These are phyloP conservation scores for Zalaria obscura DNA, from an alignment of 2,329 filamentous ascomycete species.

Conservation along the genomic window DNA sequence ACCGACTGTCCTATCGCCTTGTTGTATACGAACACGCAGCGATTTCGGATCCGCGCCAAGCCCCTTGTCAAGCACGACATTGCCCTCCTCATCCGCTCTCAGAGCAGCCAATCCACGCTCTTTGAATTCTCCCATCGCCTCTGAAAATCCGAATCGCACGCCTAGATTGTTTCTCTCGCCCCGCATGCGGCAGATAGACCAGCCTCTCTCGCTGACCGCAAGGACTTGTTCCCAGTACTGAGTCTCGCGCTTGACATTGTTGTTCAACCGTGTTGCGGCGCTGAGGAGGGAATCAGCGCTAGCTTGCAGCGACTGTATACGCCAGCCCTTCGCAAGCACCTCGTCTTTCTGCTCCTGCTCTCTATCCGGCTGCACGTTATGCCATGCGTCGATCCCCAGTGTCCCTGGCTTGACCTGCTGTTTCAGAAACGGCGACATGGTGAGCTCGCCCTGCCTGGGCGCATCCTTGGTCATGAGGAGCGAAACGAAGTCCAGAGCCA, in stretches of 20 bases:
- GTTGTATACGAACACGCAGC: slow-evolving; percentile 53
- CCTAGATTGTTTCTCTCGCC: slow-evolving; percentile 60
- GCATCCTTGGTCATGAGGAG: slow-evolving; percentile 69
- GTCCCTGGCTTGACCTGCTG: slow-evolving; percentile 60
- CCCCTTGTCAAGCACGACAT: slow-evolving; percentile 58
- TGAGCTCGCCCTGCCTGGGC: slow-evolving; percentile 54
- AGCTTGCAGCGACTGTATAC: slow-evolving; percentile 60
- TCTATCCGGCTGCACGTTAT: slow-evolving; percentile 43
- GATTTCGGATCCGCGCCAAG: slow-evolving; percentile 40
- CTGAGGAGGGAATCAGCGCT: slow-evolving; percentile 60
- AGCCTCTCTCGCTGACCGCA: slow-evolving; percentile 67
- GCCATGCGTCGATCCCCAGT: slow-evolving; percentile 51
- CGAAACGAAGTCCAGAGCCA: slow-evolving; percentile 70
- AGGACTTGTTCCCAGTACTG: slow-evolving; percentile 83
- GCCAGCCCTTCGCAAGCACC: slow-evolving; percentile 52
- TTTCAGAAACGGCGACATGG: slow-evolving; percentile 57
- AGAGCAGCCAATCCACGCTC: slow-evolving; percentile 70
- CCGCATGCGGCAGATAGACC: slow-evolving; percentile 70
- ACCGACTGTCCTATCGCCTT: slow-evolving; percentile 44
- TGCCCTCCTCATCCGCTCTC: slow-evolving; percentile 58
- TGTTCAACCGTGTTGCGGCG: slow-evolving; percentile 57
- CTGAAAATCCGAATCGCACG: slow-evolving; percentile 79
- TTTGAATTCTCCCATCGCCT: slow-evolving; percentile 47
- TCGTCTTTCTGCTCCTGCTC: slow-evolving; percentile 21
- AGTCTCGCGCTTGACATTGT: slow-evolving; percentile 65